Evolutionary conservation across 176 grass and related monocot genomes (phyloP).

Genomic region (Tuctoria greenei): DNA sequence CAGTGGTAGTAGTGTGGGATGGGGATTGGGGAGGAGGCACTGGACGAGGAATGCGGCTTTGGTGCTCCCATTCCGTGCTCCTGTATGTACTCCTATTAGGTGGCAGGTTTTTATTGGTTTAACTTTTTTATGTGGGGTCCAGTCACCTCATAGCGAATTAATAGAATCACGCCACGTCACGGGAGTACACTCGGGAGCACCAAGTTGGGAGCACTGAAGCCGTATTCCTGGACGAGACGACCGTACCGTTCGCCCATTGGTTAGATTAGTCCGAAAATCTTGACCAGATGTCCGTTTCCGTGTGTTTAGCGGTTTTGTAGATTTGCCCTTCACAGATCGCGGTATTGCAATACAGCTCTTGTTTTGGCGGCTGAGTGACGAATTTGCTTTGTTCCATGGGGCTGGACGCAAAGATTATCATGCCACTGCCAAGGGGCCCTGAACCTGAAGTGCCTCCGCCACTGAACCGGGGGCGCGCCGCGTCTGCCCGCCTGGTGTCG

Average conservation of each 20-base stretch:
- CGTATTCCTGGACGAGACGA: no score
- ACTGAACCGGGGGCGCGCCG: not conserved
- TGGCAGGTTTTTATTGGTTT: no score
- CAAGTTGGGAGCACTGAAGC: no score
- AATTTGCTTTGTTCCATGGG: not conserved
- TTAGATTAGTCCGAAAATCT: conserved; percentile 26
- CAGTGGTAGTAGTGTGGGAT: not conserved
- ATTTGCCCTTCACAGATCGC: not conserved
- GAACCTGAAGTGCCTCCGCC: not conserved
- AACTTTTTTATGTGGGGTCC: no score
- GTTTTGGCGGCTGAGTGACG: not conserved
- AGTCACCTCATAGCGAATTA: no score
- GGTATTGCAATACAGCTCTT: not conserved
- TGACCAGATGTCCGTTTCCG: not conserved
- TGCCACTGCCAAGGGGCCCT: not conserved
- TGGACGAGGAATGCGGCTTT: no score
- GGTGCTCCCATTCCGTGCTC: no score
- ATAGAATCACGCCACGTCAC: no score
- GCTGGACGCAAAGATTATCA: not conserved
- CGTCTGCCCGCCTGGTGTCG: not conserved
- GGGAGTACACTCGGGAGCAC: no score
- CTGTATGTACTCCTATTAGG: no score
- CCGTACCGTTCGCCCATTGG: conserved; percentile 6
- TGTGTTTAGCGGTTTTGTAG: not conserved
- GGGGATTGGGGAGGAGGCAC: conserved; percentile 1